Evolutionary conservation across 2,329 filamentous ascomycete genomes (phyloP).

Genomic region (Arthrobotrys entomopaga): DNA sequence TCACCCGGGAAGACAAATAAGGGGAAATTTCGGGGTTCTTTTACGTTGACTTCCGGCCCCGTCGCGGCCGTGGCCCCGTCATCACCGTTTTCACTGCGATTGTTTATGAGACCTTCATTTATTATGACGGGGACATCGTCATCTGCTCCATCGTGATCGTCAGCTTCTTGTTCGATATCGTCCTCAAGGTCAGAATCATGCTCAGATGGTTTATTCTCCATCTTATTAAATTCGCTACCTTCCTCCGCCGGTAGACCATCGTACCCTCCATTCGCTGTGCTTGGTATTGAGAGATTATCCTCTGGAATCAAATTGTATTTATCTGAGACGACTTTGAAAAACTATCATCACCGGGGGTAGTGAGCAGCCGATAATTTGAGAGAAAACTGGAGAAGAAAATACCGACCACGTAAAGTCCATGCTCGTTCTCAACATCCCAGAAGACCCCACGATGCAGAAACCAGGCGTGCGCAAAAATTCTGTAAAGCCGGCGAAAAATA

Average conservation of each 20-base stretch:
- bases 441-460: slow-evolving; percentile 96
- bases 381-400: neutral
- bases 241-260: slow-evolving; percentile 35
- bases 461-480: slow-evolving; percentile 98
- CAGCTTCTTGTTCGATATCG: slow-evolving; percentile 59
- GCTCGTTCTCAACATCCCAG: slow-evolving; percentile 89
- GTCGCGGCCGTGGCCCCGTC: neutral
- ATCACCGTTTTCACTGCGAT: slow-evolving; percentile 18
- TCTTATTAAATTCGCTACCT: slow-evolving; percentile 16
- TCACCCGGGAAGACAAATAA: slow-evolving; percentile 42
- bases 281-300: slow-evolving; percentile 93
- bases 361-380: too few relatives aligned
- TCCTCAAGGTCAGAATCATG: slow-evolving; percentile 61
- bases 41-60: neutral
- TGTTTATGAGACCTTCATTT: slow-evolving; percentile 17
- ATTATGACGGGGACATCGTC: slow-evolving; percentile 39
- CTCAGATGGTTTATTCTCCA: slow-evolving; percentile 55
- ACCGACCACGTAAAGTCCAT: slow-evolving; percentile 80
- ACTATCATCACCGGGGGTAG: slow-evolving; percentile 59
- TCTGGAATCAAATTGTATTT: slow-evolving; percentile 86
- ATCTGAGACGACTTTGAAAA: slow-evolving; percentile 98
- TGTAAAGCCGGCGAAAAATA: slow-evolving; percentile 91
- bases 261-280: slow-evolving; percentile 61
- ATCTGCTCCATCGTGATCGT: slow-evolving; percentile 40
- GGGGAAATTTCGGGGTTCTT: slow-evolving; percentile 42